phyloP scores from a whole-genome alignment of 352 stramenopile species.

The Pythium scleroteichum region DNA sequence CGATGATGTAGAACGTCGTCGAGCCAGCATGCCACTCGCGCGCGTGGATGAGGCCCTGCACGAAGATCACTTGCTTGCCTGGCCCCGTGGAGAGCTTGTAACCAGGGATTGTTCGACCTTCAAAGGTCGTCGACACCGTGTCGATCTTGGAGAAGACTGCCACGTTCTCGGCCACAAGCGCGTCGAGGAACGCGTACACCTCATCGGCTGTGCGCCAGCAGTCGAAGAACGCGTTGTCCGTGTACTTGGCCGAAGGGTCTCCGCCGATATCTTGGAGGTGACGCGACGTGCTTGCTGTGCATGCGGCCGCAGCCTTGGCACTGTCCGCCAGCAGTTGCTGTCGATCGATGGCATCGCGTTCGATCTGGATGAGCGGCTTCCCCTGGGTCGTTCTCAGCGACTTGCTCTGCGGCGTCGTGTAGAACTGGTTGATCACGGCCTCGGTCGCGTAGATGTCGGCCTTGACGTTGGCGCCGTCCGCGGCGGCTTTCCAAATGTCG shows the following conservation, averaged over 20 bases:
- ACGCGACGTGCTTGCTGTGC: slow-evolving; percentile 6
- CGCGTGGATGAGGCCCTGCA: slow-evolving; percentile 32
- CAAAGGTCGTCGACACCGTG: slow-evolving; percentile 24
- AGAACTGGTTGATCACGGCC: slow-evolving; percentile 21
- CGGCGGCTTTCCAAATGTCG: slow-evolving; percentile 23
- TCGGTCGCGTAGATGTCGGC: slow-evolving; percentile 25
- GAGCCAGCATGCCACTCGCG: slow-evolving; percentile 33
- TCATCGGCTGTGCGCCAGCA: slow-evolving; percentile 34
- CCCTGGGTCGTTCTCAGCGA: slow-evolving; percentile 5
- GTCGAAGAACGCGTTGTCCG: slow-evolving; percentile 35
- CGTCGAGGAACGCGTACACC: slow-evolving; percentile 28
- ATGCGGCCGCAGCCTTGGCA: slow-evolving; percentile 2
- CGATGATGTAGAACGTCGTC: slow-evolving; percentile 25
- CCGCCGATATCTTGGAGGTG: slow-evolving; percentile 9
- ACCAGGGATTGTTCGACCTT: slow-evolving; percentile 25
- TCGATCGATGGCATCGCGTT: slow-evolving; percentile 11
- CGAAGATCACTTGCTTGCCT: slow-evolving; percentile 23
- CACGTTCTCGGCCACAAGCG: slow-evolving; percentile 26
- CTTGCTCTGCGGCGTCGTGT: not conserved
- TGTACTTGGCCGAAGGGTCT: slow-evolving; percentile 22
- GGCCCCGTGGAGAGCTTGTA: slow-evolving; percentile 30
- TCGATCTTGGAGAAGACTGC: slow-evolving; percentile 32
- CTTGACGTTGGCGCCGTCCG: slow-evolving; percentile 16
- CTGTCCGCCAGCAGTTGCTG: not conserved
- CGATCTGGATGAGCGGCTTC: slow-evolving; percentile 13